phyloP scores from a whole-genome alignment of 176 grass and related monocot species.

The Rhynchospora tenuis region DNA sequence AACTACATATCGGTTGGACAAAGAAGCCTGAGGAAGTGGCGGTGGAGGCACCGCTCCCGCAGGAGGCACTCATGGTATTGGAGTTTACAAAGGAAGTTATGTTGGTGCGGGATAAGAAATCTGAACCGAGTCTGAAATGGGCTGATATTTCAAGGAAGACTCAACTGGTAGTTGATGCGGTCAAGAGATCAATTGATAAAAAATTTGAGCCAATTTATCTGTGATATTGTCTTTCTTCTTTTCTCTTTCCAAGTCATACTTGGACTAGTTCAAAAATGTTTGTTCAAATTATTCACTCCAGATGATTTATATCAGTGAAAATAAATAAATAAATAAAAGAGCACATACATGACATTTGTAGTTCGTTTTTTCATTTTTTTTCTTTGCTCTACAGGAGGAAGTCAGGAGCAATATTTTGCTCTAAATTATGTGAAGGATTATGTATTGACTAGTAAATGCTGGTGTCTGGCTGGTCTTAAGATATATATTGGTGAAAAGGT shows the following conservation, averaged over 20 bases:
- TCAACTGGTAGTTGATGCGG: slow-evolving; percentile 61
- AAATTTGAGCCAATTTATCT: slow-evolving; percentile 33
- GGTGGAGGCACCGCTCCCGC: slow-evolving; percentile 35
- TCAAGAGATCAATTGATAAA: slow-evolving; percentile 57
- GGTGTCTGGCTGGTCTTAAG: background rate
- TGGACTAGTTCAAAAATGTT: background rate
- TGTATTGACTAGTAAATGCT: background rate
- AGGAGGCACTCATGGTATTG: slow-evolving; percentile 70
- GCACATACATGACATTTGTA: background rate
- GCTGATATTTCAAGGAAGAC: slow-evolving; percentile 57
- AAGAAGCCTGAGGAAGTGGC: slow-evolving; percentile 37
- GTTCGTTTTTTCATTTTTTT: background rate
- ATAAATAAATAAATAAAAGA: background rate
- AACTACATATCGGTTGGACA: slow-evolving; percentile 42
- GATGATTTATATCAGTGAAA: background rate
- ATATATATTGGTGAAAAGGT: background rate
- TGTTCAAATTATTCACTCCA: background rate
- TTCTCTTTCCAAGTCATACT: background rate
- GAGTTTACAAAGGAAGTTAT: slow-evolving; percentile 53
- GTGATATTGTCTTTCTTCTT: background rate
- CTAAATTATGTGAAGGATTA: background rate
- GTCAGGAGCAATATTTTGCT: background rate
- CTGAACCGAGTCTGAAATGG: slow-evolving; percentile 60
- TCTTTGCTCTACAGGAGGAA: background rate
- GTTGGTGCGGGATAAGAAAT: slow-evolving; percentile 38